Percentiles rank a stretch among this genome's conserved stretches.
Evolutionary conservation across 164 flowering plant genomes (phyloP).

Genomic region (Aristolochia fimbriata): DNA sequence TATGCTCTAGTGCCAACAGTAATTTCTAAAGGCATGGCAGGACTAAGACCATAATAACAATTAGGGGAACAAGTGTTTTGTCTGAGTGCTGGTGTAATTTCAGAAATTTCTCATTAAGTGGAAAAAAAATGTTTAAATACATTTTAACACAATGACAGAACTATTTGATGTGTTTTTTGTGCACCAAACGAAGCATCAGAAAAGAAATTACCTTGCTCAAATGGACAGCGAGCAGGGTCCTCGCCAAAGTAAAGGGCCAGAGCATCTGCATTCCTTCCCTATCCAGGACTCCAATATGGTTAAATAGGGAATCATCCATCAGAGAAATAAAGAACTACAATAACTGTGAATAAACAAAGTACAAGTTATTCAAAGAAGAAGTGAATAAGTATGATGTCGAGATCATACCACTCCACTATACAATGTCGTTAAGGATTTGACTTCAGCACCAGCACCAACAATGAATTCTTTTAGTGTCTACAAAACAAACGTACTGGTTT

Average conservation of each 20-base stretch:
- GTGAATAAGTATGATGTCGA: neutral
- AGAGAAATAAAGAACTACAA: too few relatives aligned
- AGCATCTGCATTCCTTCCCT: conserved; percentile 99
- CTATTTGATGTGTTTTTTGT: too few relatives aligned
- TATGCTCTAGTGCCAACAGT: too few relatives aligned
- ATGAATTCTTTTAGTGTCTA: conserved; percentile 83
- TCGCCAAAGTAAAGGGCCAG: conserved; percentile 89
- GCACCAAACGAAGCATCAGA: neutral
- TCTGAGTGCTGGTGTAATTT: too few relatives aligned
- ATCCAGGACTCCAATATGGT: conserved; percentile 17
- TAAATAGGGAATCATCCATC: neutral
- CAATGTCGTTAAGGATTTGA: conserved; percentile 51
- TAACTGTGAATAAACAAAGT: neutral
- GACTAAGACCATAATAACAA: too few relatives aligned
- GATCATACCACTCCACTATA: conserved; percentile 78
- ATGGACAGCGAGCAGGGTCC: conserved; percentile 93
- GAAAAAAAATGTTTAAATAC: too few relatives aligned
- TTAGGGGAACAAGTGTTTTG: too few relatives aligned
- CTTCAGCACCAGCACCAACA: conserved; percentile 65
- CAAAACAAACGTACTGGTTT: conserved; percentile 9
- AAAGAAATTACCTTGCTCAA: conserved; percentile 77
- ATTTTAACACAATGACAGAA: too few relatives aligned
- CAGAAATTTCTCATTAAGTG: too few relatives aligned
- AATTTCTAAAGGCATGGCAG: too few relatives aligned
- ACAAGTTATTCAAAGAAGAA: neutral